Percentiles rank a stretch among this genome's conserved stretches.
These are phyloP conservation scores for Acidiella bohemica DNA, from an alignment of 495 filamentous ascomycete species.

Conservation along the genomic window DNA sequence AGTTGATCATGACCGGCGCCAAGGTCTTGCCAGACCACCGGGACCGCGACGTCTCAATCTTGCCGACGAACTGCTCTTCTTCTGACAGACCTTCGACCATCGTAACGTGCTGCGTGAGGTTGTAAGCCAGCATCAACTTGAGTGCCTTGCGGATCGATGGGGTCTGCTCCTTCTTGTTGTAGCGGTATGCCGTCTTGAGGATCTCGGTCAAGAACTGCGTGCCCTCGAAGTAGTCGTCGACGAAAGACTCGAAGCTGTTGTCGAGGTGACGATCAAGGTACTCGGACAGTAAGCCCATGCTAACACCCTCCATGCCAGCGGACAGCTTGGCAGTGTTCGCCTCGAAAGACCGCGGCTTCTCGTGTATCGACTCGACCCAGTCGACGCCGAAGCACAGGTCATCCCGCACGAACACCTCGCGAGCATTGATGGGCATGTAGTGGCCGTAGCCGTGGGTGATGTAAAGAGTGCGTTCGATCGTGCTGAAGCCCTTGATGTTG, in stretches of 20 bases:
- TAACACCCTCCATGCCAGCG: constrained; percentile 71
- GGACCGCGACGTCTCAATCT: constrained; percentile 62
- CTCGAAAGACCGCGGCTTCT: constrained; percentile 62
- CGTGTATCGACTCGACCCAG: constrained; percentile 68
- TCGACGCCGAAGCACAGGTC: constrained; percentile 85
- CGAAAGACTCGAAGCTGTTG: constrained; percentile 73
- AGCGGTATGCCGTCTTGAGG: constrained; percentile 83
- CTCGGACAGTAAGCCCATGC: constrained; percentile 59
- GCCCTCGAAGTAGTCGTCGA: constrained; percentile 88
- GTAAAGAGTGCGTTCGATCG: constrained; percentile 47
- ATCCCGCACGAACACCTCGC: constrained; percentile 79
- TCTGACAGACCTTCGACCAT: constrained; percentile 79
- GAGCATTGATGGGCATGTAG: constrained; percentile 72
- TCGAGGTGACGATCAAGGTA: constrained; percentile 90
- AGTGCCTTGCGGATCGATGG: constrained; percentile 82
- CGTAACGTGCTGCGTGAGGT: constrained; percentile 79
- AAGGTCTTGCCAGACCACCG: constrained; percentile 77
- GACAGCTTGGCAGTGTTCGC: constrained; percentile 73
- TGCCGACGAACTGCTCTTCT: constrained; percentile 61
- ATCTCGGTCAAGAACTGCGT: constrained; percentile 87
- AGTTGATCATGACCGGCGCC: constrained; percentile 95
- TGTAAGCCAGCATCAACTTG: constrained; percentile 85
- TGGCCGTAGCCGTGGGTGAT: constrained; percentile 73
- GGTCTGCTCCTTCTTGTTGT: constrained; percentile 66
- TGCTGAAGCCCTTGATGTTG: constrained; percentile 85